A percentile compares a stretch with the other conserved stretches of the same genome.
Evolutionary conservation across 208 protist species (phyloP).

Genomic region (Naegleria fowleri): DNA sequence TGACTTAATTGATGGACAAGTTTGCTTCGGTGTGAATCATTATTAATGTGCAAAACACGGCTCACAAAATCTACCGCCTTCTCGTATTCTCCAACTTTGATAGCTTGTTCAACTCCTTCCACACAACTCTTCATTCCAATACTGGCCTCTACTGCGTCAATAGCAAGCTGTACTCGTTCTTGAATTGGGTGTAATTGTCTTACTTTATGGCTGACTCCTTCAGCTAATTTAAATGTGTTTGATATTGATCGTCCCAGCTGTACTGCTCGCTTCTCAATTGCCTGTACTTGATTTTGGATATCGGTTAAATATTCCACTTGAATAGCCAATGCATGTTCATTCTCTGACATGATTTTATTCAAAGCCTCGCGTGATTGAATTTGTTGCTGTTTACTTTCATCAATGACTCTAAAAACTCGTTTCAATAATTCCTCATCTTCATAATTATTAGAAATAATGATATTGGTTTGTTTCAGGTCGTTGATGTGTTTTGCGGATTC

Average conservation of each 20-base stretch:
- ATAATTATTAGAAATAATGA: background rate
- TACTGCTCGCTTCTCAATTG: background rate
- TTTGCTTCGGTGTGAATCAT: background rate
- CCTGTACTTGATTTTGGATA: background rate
- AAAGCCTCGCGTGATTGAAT: background rate
- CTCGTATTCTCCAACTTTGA: slow-evolving; percentile 2
- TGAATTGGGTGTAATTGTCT: slow-evolving; percentile 1
- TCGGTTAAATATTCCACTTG: background rate
- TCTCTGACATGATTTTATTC: background rate
- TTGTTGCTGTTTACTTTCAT: slow-evolving; percentile 6
- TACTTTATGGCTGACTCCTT: background rate
- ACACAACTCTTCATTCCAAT: slow-evolving; percentile 23
- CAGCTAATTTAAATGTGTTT: background rate
- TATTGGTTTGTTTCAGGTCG: background rate
- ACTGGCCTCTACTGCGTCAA: slow-evolving; percentile 10
- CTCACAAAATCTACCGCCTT: slow-evolving; percentile 1
- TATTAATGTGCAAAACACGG: background rate
- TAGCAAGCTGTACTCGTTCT: background rate
- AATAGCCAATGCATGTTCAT: background rate
- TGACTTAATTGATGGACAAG: background rate
- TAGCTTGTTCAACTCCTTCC: slow-evolving; percentile 17
- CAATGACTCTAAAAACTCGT: background rate
- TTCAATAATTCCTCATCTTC: background rate
- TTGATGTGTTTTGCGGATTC: too few relatives aligned
- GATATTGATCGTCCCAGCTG: background rate